A percentile compares a stretch with the other conserved stretches of the same genome.
These are phyloP conservation scores for Podila verticillata DNA, from an alignment of 192 early-diverging fungal genomes.

Conservation along the genomic window DNA sequence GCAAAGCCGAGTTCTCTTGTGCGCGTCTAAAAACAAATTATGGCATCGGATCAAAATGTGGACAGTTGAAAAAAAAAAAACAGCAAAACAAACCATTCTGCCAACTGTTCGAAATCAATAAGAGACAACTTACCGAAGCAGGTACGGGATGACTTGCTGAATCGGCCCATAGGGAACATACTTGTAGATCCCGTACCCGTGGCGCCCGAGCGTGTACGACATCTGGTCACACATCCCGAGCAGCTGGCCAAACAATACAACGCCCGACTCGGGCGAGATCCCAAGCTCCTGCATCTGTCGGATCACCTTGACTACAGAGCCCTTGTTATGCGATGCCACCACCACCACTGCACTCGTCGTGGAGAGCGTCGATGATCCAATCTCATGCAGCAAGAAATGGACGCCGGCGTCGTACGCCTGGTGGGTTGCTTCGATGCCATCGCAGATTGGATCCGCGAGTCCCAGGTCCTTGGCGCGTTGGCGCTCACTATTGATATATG, in stretches of 20 bases:
- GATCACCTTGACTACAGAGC: constrained; percentile 72
- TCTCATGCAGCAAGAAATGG: constrained; percentile 69
- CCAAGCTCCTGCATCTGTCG: constrained; percentile 67
- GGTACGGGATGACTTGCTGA: constrained; percentile 91
- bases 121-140: constrained; percentile 75
- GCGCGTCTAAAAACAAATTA: constrained; percentile 62
- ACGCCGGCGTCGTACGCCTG: constrained; percentile 83
- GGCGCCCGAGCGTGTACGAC: constrained; percentile 82
- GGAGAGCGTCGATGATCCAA: constrained; percentile 9
- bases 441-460: constrained; percentile 84
- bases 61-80: neutral
- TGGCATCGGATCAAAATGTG: neutral
- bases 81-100: neutral
- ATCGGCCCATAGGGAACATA: constrained; percentile 94
- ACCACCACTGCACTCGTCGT: constrained; percentile 57
- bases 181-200: constrained; percentile 88
- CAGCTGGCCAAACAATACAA: constrained; percentile 93
- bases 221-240: constrained; percentile 94
- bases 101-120: neutral
- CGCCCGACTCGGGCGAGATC: constrained; percentile 62
- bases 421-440: constrained; percentile 84
- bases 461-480: constrained; percentile 73
- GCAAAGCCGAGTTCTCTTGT: constrained; percentile 90
- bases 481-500: constrained; percentile 79
- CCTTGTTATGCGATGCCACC: constrained; percentile 91